Evolutionary conservation across 1,284 basidiomycete genomes (phyloP), one percentile per base, ranked within the genome.

Genomic region (Naganishia sp.): DNA sequence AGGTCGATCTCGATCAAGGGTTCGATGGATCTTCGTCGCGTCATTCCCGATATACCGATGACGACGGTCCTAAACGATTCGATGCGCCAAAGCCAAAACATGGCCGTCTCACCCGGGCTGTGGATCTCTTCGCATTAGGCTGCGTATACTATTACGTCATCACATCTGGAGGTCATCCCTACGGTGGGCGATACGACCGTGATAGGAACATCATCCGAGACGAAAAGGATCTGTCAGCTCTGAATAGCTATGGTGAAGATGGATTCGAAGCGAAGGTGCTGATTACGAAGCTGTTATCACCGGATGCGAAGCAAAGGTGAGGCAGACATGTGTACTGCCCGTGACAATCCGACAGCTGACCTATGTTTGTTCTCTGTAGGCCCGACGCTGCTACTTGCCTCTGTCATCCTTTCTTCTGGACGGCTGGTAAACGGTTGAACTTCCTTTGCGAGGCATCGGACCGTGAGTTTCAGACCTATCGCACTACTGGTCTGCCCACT

Each of bases 391-490:
- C 86, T 13, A 87, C 87, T 42, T 92, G 90, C 75, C 83, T 98
- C 21, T 83, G 90, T 28, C 94, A 99, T 79, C 95, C 95, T 0
- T 96, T 92, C 83, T 99, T 98, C 83, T 99, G 95, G 96, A 88
- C 90, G 68, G 82, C 94, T 0, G 87, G 85, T 15, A 88, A 90
- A 71, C 85, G 94, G 42, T 82, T 99, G 2, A 87, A 85, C 54
- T 99, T 99, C 85, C 82, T 99, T 17, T 94, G 96, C 79, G 95
- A 99, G 71, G 92, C 93, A 0, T 97, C 93, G 0, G 95, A 99
- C 78, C 87, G 94, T 76, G 61, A 72, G 74, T 71, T 2, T 10
- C 51, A 13, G 23, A 17, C 17, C 21, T 28, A 15, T 25, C 23
- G 5, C 25, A 15, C 11, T 21, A 31, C 28, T 49, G 9, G 17